Evolutionary conservation across 331 rosid species (phyloP).

Genomic region (Pyracantha coccinea): DNA sequence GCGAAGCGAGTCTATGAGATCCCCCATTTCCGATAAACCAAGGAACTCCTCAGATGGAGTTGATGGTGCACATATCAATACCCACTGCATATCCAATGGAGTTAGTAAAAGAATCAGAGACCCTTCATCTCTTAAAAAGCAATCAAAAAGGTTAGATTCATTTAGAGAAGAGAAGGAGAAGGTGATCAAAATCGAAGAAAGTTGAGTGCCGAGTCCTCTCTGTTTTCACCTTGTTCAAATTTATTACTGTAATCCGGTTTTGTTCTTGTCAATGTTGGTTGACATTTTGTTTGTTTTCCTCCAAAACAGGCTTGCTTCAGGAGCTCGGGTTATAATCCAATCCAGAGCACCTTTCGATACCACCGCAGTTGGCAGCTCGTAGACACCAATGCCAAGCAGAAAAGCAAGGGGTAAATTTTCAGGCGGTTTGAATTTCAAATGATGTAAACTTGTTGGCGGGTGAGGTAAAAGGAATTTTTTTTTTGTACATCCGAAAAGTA

Average conservation of each 20-base stretch:
- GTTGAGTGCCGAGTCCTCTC: slow-evolving; percentile 61
- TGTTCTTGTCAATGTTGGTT: slow-evolving; percentile 18
- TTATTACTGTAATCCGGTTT: not conserved
- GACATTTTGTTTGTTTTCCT: slow-evolving; percentile 24
- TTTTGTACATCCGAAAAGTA: slow-evolving; percentile 23
- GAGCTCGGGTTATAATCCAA: slow-evolving; percentile 92
- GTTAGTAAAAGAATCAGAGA: slow-evolving; percentile 65
- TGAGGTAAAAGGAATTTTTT: slow-evolving; percentile 4
- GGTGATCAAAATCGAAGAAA: slow-evolving; percentile 82
- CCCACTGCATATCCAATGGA: slow-evolving; percentile 42
- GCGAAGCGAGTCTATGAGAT: slow-evolving; percentile 64
- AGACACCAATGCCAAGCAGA: not conserved
- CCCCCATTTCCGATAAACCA: slow-evolving; percentile 69
- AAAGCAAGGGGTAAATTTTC: slow-evolving; percentile 10
- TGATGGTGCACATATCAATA: slow-evolving; percentile 27
- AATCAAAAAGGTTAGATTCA: slow-evolving; percentile 53
- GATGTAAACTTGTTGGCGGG: slow-evolving; percentile 35
- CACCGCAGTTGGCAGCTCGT: slow-evolving; percentile 39
- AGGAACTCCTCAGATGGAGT: slow-evolving; percentile 54
- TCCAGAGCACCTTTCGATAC: slow-evolving; percentile 35
- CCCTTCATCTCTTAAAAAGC: slow-evolving; percentile 37
- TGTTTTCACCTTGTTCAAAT: slow-evolving; percentile 1
- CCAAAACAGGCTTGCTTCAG: slow-evolving; percentile 87
- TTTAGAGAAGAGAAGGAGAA: slow-evolving; percentile 60
- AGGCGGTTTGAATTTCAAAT: slow-evolving; percentile 34